Conservation (phyloP, 2,329 filamentous ascomycete genomes). For the Hymenoscyphus occultus region DNA sequence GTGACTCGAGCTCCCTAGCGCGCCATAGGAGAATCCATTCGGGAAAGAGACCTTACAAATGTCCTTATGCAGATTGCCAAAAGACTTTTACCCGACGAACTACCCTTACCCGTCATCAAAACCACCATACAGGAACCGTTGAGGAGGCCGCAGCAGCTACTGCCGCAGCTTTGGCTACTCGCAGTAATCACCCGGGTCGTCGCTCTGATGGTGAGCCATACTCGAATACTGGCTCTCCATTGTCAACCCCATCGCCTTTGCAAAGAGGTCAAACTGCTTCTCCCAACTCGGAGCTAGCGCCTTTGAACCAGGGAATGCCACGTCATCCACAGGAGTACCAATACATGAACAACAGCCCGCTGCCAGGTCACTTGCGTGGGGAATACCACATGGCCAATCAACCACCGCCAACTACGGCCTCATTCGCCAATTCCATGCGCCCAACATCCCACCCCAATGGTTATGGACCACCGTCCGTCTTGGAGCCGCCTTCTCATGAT, state of each 20-base stretch:
- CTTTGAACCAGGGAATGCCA: constrained; percentile 58
- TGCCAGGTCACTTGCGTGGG: constrained; percentile 77
- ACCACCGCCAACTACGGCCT: constrained; percentile 56
- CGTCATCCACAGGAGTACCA: constrained; percentile 56
- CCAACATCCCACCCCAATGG: constrained; percentile 83
- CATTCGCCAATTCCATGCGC: constrained; percentile 52
- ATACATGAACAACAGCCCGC: constrained; percentile 74
- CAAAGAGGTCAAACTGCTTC: constrained; percentile 78
- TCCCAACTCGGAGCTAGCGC: constrained; percentile 70
- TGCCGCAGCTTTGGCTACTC: constrained; percentile 72
- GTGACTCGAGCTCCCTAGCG: constrained; percentile 90
- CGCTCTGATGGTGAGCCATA: constrained; percentile 70
- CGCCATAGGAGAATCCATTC: constrained; percentile 93
- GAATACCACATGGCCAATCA: constrained; percentile 54
- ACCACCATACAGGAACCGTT: constrained; percentile 90
- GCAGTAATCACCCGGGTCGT: constrained; percentile 43
- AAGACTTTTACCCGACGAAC: constrained; percentile 97
- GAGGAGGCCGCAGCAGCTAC: constrained; percentile 90
- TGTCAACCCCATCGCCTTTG: constrained; percentile 80
- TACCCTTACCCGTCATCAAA: constrained; percentile 91
- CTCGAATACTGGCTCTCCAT: constrained; percentile 69
- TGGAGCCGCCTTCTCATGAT: constrained; percentile 80
- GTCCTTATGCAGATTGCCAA: constrained; percentile 94
- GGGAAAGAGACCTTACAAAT: constrained; percentile 94
- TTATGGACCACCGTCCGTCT: constrained; percentile 72